Percentiles rank a stretch among this genome's conserved stretches.
These are phyloP conservation scores for Epichloe coenophiala DNA, from an alignment of 2,329 filamentous ascomycete genomes.

Conservation along the genomic window DNA sequence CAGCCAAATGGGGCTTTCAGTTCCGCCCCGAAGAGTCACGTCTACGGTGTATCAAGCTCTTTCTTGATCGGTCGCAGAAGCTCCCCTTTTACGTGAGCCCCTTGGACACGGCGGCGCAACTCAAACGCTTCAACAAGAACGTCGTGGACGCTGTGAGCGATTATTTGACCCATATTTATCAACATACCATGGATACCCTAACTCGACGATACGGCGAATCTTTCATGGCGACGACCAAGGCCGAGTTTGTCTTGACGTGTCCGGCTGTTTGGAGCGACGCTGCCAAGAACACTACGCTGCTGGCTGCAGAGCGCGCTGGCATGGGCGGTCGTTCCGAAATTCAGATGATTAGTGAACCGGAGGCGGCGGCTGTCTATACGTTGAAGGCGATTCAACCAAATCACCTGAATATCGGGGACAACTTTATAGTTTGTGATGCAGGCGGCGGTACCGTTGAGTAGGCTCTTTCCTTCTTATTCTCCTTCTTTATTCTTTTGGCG, in stretches of 20 bases:
- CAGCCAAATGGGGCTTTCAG: slow-evolving; percentile 68
- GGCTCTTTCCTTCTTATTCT: slow-evolving; percentile 14
- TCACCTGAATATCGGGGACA: slow-evolving; percentile 54
- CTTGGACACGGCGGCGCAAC: slow-evolving; percentile 61
- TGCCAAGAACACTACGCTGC: slow-evolving; percentile 70
- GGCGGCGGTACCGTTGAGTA: slow-evolving; percentile 56
- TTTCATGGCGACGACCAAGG: slow-evolving; percentile 62
- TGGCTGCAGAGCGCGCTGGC: slow-evolving; percentile 64
- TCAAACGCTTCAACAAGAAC: slow-evolving; percentile 62
- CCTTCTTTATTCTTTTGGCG: neutral
- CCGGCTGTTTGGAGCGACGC: slow-evolving; percentile 77
- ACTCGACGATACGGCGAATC: slow-evolving; percentile 62
- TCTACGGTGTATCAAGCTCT: slow-evolving; percentile 72
- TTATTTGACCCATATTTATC: slow-evolving; percentile 63
- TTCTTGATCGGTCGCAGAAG: slow-evolving; percentile 68
- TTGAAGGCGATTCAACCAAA: slow-evolving; percentile 69
- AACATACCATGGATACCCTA: slow-evolving; percentile 67
- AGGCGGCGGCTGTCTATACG: slow-evolving; percentile 68
- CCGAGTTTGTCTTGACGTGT: slow-evolving; percentile 69
- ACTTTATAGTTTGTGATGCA: slow-evolving; percentile 50
- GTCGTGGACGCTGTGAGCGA: slow-evolving; percentile 69
- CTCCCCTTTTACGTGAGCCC: slow-evolving; percentile 70
- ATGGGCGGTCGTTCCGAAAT: slow-evolving; percentile 60
- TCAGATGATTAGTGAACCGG: slow-evolving; percentile 69
- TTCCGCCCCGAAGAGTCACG: slow-evolving; percentile 66